Evolutionary conservation across 768 basidiomycete genomes (phyloP).

Genomic region (Boletales sp.): DNA sequence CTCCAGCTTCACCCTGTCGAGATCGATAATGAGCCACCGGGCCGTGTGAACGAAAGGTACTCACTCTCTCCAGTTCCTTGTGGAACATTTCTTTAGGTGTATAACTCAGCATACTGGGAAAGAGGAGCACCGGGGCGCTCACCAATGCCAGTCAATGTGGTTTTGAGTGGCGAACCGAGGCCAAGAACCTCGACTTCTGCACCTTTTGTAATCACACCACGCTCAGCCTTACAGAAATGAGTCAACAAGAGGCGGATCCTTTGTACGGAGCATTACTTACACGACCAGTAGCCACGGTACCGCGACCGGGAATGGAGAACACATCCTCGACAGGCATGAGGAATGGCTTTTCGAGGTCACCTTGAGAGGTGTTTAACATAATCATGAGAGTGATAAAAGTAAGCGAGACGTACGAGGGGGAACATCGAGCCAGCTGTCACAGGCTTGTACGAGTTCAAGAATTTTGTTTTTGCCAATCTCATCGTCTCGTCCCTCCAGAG

Average conservation of each 20-base stretch:
- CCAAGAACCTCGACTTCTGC: slow-evolving; percentile 93
- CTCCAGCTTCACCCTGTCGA: slow-evolving; percentile 87
- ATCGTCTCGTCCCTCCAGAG: slow-evolving; percentile 81
- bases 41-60: slow-evolving; percentile 11
- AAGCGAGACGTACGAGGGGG: slow-evolving; percentile 65
- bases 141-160: slow-evolving; percentile 94
- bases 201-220: slow-evolving; percentile 88
- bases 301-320: slow-evolving; percentile 97
- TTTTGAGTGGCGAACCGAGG: slow-evolving; percentile 76
- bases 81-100: slow-evolving; percentile 89
- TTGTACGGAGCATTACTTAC: slow-evolving; percentile 39
- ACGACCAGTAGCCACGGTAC: slow-evolving; percentile 94
- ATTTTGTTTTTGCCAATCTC: slow-evolving; percentile 82
- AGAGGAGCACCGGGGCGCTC: not conserved
- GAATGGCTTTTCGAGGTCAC: slow-evolving; percentile 98
- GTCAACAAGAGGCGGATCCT: not conserved
- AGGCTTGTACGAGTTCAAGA: slow-evolving; percentile 74
- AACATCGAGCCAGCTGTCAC: slow-evolving; percentile 93
- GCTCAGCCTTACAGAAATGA: slow-evolving; percentile 64
- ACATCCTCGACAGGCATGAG: slow-evolving; percentile 94
- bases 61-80: slow-evolving; percentile 93
- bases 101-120: slow-evolving; percentile 3
- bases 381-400: not conserved
- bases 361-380: slow-evolving; percentile 34
- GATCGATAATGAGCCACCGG: slow-evolving; percentile 3